Base-by-base conservation (phyloP, 1,284 basidiomycete genomes). In the Ceratobasidium papillatum region DNA sequence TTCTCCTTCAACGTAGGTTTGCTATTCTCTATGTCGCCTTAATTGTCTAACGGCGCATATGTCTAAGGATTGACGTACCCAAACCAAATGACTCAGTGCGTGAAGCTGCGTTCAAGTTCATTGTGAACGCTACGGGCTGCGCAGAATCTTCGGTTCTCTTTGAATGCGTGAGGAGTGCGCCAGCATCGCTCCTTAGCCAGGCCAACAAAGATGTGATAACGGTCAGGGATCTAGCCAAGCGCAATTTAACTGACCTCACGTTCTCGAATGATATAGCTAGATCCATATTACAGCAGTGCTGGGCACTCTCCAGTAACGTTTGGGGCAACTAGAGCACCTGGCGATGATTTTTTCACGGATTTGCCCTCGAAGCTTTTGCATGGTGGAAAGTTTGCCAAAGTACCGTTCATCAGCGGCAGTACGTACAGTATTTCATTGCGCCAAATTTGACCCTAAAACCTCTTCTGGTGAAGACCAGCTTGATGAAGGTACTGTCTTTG, bases 391-490 rank as follows among this genome's bases (percentile, higher is more conserved):
- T 80, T 82, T 64, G 78, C 79, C 0, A 78, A 79, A 36, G 79
- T 81, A 12, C 82, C 83, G 0, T 83, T 82, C 74, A 81, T 84
- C 66, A 79, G 79, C 14, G 82, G 83, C 49, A 75, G 77, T 47
- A 34, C 69, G 43, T n/a, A n/a, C 19, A 4, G 14, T n/a, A 11
- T 1, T 27, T 19, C 8, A 22, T 22, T 38, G 25, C n/a, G n/a
- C n/a, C n/a, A n/a, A n/a, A n/a, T 30, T 36, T 38, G 22, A 17
- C 32, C 19, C 61, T 12, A 14, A 38, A 38, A 19, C 19, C 54
- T 56, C 8, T 34, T 54, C 36, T 47, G 45, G 41, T 49, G 36
- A 41, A 36, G 65, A 27, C 34, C 64, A 66, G 36, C 65, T 52
- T 32, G 79, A 79, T 43, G 79, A 79, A 38, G 78, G 78, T 0